These are phyloP conservation scores for Pinus taeda DNA, from an alignment of 75 land plant species.

Conservation along the genomic window DNA sequence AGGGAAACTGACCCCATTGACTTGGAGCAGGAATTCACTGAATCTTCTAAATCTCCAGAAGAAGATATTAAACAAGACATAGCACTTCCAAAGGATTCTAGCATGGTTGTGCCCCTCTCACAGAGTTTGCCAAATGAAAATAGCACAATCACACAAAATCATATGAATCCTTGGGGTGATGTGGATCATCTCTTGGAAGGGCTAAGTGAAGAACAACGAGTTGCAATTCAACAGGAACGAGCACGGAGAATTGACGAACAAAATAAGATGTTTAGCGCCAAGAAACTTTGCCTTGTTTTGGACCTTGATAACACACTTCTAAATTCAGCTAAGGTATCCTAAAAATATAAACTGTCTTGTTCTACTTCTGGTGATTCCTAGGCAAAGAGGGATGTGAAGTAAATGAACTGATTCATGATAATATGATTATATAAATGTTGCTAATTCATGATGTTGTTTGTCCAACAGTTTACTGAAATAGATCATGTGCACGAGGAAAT, in stretches of 20 bases:
- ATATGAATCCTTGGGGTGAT: constrained; percentile 60
- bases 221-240: constrained; percentile 79
- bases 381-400: not conserved
- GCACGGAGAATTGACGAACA: constrained; percentile 89
- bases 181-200: constrained; percentile 74
- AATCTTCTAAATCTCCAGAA: not conserved
- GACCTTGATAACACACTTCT: constrained; percentile 99
- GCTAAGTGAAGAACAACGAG: constrained; percentile 70
- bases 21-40: not conserved
- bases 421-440: not conserved
- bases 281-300: constrained; percentile 90
- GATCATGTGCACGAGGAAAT: constrained; percentile 82
- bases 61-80: constrained; percentile 2
- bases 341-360: not conserved
- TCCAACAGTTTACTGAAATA: constrained; percentile 75
- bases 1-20: constrained; percentile 5
- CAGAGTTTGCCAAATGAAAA: constrained; percentile 16
- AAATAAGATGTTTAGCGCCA: constrained; percentile 81
- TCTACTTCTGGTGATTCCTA: constrained; percentile 1
- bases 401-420: not conserved
- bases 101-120: not conserved
- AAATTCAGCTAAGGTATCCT: constrained; percentile 89
- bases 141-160: constrained; percentile 13
- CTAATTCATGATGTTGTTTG: constrained; percentile 3
- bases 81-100: constrained; percentile 5